A percentile compares a stretch with the other conserved stretches of the same genome.
phyloP scores from a whole-genome alignment of 768 basidiomycete species.

The Hysterangium stoloniferum region DNA sequence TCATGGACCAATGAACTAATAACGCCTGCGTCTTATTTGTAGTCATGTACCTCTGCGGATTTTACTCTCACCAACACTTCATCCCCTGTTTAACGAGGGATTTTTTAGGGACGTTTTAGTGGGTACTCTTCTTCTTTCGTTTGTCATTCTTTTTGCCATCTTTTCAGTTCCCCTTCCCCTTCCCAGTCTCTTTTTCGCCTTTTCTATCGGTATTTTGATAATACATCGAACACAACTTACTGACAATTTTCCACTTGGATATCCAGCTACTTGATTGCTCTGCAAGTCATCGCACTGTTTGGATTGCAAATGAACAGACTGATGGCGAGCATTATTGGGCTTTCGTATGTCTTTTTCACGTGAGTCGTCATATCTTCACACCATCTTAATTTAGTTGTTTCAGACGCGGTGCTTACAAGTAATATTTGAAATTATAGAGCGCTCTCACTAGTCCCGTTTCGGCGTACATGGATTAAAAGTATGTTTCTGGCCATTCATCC shows the following conservation, averaged over 20 bases:
- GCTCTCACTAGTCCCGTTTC: constrained; percentile 31
- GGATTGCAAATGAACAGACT: constrained; percentile 60
- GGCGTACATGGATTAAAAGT: constrained; percentile 31
- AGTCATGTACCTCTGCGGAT: constrained; percentile 18
- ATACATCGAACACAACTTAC: no score
- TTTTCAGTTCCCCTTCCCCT: not conserved
- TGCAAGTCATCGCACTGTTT: constrained; percentile 64
- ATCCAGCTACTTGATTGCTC: not conserved
- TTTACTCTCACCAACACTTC: constrained; percentile 11
- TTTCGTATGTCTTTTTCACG: constrained; percentile 29
- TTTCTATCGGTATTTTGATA: no score
- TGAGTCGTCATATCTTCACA: constrained; percentile 28
- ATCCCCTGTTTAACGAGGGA: constrained; percentile 24
- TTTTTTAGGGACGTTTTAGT: constrained; percentile 22
- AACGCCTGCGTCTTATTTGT: not conserved
- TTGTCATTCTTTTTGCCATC: not conserved
- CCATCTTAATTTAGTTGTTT: constrained; percentile 30
- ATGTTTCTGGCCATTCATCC: constrained; percentile 13
- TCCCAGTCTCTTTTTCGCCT: no score
- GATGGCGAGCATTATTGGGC: constrained; percentile 53
- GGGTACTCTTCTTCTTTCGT: constrained; percentile 3
- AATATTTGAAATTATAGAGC: constrained; percentile 28
- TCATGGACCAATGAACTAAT: no score
- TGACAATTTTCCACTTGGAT: not conserved
- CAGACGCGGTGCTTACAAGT: constrained; percentile 20